Evolutionary conservation across 2,329 filamentous ascomycete species (phyloP), one percentile per base, ranked within the genome.

Genomic region (Xylaria sp.): DNA sequence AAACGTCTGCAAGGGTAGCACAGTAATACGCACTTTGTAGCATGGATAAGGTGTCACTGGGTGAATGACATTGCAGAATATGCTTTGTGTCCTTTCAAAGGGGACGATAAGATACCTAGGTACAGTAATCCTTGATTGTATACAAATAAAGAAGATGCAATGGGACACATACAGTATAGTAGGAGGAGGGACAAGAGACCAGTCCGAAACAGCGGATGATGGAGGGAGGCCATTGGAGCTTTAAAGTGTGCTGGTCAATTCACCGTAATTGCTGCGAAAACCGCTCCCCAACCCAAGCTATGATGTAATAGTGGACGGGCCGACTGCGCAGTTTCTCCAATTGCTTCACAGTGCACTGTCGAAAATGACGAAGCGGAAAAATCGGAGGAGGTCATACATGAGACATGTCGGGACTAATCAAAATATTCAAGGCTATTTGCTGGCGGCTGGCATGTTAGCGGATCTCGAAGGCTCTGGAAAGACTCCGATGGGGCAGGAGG

Each of bases 281-380:
- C 59, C 8, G 44, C 44, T 37, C 8, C 18, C 34, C 44, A 46
- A 15, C n/a, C 41, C 39, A 23, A 50, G 65, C 61, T 62, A 70
- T 70, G 68, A 70, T 70, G 68, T 65, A 70, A 70, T 67, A 62
- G 51, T 64, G 65, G 65, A 63, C 60, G 20, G n/a, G n/a, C 34
- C 39, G 23, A 56, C 10, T 37, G 9, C 28, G 37, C 51, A 48
- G n/a, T 44, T 63, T 59, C 67, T 63, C 63, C 67, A 69, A 65
- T 55, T 52, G 41, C 31, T n/a, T 31, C 52, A 66, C 46, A 50
- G 54, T 39, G n/a, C 58, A 66, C 50, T 41, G 46, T 52, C 56
- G n/a, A 4, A 15, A 46, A 63, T 63, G 60, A 56, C 31, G 31
- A 39, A 57, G n/a, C 56, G 10, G 9, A 18, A 66, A 25, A 58